Conservation (phyloP, 1,284 basidiomycete species). For the Moniliella sp. region DNA sequence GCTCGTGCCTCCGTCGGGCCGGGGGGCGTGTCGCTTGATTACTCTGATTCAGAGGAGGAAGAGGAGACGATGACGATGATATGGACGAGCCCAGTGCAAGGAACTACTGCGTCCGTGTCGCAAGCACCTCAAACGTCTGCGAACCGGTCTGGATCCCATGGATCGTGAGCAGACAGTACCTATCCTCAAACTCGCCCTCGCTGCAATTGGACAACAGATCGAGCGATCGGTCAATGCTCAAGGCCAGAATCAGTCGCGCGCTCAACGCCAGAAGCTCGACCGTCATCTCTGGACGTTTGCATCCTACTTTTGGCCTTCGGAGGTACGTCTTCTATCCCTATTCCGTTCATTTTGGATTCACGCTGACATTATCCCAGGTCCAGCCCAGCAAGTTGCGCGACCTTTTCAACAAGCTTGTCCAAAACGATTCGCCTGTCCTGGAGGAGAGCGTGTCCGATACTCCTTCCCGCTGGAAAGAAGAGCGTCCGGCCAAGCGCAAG, state of each 20-base stretch:
- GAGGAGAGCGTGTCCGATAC: not conserved
- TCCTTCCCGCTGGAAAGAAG: too few relatives aligned
- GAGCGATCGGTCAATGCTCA: conserved; percentile 60
- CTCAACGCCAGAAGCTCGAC: conserved; percentile 62
- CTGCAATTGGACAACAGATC: conserved; percentile 78
- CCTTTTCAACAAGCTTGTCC: conserved; percentile 1
- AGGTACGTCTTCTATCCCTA: too few relatives aligned
- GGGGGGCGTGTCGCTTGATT: too few relatives aligned
- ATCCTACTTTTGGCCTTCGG: conserved; percentile 87
- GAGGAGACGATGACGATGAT: too few relatives aligned
- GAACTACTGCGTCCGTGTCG: conserved; percentile 88
- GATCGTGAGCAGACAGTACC: conserved; percentile 80
- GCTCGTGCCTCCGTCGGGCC: too few relatives aligned
- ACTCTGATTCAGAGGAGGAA: conserved; percentile 36
- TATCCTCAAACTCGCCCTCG: conserved; percentile 80
- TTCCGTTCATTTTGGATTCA: too few relatives aligned
- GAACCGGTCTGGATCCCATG: conserved; percentile 67
- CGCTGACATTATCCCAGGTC: too few relatives aligned
- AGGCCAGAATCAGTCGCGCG: conserved; percentile 44
- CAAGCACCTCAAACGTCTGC: conserved; percentile 85
- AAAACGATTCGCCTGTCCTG: not conserved
- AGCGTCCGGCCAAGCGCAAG: too few relatives aligned
- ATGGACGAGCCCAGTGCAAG: conserved; percentile 86
- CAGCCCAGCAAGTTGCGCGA: conserved; percentile 1
- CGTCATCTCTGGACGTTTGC: conserved; percentile 67